A percentile compares a stretch with the other conserved stretches of the same genome.
phyloP scores from a whole-genome alignment of 352 stramenopile genomes.

The Thraustotheca clavata region DNA sequence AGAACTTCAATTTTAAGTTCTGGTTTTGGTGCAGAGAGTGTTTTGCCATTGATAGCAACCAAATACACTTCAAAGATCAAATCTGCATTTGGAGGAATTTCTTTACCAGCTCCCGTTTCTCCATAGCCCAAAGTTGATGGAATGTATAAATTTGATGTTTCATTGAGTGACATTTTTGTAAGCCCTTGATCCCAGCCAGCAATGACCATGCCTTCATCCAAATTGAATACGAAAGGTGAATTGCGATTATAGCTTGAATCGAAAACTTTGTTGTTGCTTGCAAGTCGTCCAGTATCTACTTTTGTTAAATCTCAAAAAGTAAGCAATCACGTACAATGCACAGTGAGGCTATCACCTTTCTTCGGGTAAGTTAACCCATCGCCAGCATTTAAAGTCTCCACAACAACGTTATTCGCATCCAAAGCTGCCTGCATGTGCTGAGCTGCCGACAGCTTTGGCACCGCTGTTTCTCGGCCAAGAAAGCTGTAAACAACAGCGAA shows the following conservation, averaged over 20 bases:
- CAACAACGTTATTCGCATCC: neutral
- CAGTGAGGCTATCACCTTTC: conserved; percentile 12
- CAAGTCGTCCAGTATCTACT: conserved; percentile 8
- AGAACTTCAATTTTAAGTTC: neutral
- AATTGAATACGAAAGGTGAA: conserved; percentile 9
- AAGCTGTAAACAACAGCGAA: neutral
- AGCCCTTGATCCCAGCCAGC: conserved; percentile 15
- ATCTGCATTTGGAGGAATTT: conserved; percentile 16
- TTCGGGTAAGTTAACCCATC: conserved; percentile 14
- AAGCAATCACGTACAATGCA: conserved; percentile 1
- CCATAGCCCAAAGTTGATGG: conserved; percentile 13
- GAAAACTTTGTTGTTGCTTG: neutral
- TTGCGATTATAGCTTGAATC: conserved; percentile 16
- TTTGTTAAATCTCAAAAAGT: neutral
- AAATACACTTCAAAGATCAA: conserved; percentile 20
- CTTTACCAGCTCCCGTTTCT: conserved; percentile 5
- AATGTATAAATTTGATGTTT: conserved; percentile 16
- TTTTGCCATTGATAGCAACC: conserved; percentile 19
- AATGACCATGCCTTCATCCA: conserved; percentile 15
- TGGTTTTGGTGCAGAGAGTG: neutral
- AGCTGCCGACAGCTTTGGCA: neutral
- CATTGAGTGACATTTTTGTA: conserved; percentile 9
- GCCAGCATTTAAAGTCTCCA: conserved; percentile 9
- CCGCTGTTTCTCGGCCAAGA: neutral
- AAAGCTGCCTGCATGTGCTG: neutral